Percentiles rank a stretch among this genome's conserved stretches.
These are phyloP conservation scores for Gryganskiella cystojenkinii DNA, from an alignment of 192 early-diverging fungal species.

Conservation along the genomic window DNA sequence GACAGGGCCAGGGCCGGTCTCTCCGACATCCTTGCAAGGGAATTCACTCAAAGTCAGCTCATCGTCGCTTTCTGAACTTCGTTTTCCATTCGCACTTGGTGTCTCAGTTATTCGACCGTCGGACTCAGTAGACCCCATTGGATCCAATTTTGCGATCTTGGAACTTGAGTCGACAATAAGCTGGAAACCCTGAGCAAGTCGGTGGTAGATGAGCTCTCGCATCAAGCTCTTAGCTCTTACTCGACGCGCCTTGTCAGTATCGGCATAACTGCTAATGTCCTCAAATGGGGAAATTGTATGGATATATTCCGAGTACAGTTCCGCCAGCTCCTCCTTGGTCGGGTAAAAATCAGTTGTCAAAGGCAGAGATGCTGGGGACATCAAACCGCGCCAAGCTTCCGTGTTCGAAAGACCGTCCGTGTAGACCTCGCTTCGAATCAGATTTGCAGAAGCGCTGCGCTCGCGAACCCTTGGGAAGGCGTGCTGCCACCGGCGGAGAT, in stretches of 20 bases:
- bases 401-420: constrained; percentile 59
- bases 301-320: constrained; percentile 80
- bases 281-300: constrained; percentile 76
- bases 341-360: constrained; percentile 90
- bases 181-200: constrained; percentile 95
- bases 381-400: constrained; percentile 89
- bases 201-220: constrained; percentile 87
- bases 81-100: not conserved
- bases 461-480: constrained; percentile 66
- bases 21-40: constrained; percentile 26
- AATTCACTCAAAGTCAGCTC: constrained; percentile 23
- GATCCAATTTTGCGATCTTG: constrained; percentile 6
- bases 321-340: constrained; percentile 71
- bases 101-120: not conserved
- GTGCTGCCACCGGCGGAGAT: constrained; percentile 90
- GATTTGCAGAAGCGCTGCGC: constrained; percentile 55
- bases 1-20: not conserved
- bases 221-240: constrained; percentile 66
- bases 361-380: constrained; percentile 93
- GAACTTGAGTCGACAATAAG: constrained; percentile 65
- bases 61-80: constrained; percentile 9
- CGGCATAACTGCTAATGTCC: constrained; percentile 55
- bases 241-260: constrained; percentile 48
- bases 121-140: not conserved
- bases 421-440: constrained; percentile 60